Evolutionary conservation across 495 filamentous ascomycete genomes (phyloP).

Genomic region (Neurospora discreta): DNA sequence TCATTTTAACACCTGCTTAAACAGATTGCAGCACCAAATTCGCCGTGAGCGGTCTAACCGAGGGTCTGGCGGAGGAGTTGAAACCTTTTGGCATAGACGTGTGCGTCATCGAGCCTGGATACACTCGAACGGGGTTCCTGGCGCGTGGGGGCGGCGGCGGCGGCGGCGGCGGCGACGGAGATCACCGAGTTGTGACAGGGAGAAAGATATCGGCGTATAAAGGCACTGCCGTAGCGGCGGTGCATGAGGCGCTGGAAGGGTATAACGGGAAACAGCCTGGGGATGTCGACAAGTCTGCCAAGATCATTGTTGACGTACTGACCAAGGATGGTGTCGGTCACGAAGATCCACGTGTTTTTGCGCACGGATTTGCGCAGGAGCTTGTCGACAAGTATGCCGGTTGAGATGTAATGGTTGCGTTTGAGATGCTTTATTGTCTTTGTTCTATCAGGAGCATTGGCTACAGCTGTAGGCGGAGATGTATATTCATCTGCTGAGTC

Average conservation of each 20-base stretch:
- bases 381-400: constrained; percentile 57
- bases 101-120: constrained; percentile 38
- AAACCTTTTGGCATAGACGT: constrained; percentile 33
- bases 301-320: constrained; percentile 35
- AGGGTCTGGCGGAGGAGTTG: constrained; percentile 30
- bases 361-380: constrained; percentile 58
- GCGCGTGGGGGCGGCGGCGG: neutral
- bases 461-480: neutral
- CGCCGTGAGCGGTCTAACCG: constrained; percentile 30
- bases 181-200: constrained; percentile 19
- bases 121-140: constrained; percentile 28
- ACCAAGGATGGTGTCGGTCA: constrained; percentile 54
- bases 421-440: neutral
- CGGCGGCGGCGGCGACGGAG: constrained; percentile 3
- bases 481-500: constrained; percentile 16
- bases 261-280: constrained; percentile 29
- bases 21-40: constrained; percentile 35
- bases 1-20: neutral
- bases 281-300: constrained; percentile 33
- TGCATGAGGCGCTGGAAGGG: constrained; percentile 10
- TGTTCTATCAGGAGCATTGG: neutral
- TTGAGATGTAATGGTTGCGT: constrained; percentile 29
- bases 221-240: constrained; percentile 10
- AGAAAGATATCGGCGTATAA: constrained; percentile 20
- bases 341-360: constrained; percentile 87